Percentiles rank a stretch among this genome's conserved stretches.
phyloP scores from a whole-genome alignment of 139 green algal genomes.

The Coelastrella sp. region DNA sequence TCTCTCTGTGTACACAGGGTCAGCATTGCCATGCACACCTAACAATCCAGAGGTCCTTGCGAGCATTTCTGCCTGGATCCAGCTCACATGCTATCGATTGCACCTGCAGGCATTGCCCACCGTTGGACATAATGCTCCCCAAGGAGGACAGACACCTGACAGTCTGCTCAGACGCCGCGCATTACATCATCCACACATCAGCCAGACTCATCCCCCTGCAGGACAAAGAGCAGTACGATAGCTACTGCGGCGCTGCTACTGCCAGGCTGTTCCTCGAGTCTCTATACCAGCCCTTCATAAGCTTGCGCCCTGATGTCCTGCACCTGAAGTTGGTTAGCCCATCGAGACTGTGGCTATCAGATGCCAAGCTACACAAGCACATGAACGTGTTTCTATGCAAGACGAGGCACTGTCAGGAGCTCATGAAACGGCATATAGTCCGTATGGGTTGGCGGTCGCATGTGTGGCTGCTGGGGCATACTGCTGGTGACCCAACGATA shows the following conservation, averaged over 20 bases:
- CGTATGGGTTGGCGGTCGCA: neutral
- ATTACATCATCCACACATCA: constrained; percentile 23
- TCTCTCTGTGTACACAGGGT: too few relatives aligned
- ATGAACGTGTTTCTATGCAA: constrained; percentile 37
- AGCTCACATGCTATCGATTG: too few relatives aligned
- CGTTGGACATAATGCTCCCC: constrained; percentile 24
- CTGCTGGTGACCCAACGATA: neutral
- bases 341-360: neutral
- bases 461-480: constrained; percentile 23
- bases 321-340: constrained; percentile 20
- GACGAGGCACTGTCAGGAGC: neutral
- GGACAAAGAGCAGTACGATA: constrained; percentile 16
- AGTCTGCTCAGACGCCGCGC: constrained; percentile 30
- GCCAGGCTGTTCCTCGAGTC: constrained; percentile 31
- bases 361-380: neutral
- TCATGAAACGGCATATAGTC: neutral
- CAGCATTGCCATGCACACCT: too few relatives aligned
- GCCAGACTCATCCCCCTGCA: constrained; percentile 15
- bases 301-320: neutral
- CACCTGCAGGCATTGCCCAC: constrained; percentile 8
- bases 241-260: neutral
- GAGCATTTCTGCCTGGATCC: too few relatives aligned
- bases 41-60: too few relatives aligned
- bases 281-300: constrained; percentile 34
- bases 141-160: neutral